These are phyloP conservation scores for Stagonosporopsis tanaceti DNA, from an alignment of 2,329 filamentous ascomycete species.

Conservation along the genomic window DNA sequence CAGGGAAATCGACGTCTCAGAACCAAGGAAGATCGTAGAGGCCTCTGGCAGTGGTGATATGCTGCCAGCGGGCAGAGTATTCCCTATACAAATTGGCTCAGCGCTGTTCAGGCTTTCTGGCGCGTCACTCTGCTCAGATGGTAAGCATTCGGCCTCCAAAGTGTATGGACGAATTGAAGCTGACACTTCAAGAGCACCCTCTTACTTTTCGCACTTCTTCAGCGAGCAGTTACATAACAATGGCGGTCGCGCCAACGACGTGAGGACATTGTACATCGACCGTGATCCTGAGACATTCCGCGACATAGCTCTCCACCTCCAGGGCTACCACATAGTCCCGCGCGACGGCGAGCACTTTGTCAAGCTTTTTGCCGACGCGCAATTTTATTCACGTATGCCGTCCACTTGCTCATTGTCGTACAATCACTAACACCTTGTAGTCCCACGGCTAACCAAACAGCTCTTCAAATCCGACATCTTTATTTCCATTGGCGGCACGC, in stretches of 20 bases:
- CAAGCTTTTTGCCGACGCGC: constrained; percentile 89
- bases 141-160: constrained; percentile 55
- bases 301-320: constrained; percentile 88
- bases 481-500: constrained; percentile 84
- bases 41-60: constrained; percentile 48
- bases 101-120: constrained; percentile 74
- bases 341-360: constrained; percentile 87
- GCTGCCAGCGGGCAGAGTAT: constrained; percentile 74
- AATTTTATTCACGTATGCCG: constrained; percentile 83
- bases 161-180: constrained; percentile 25
- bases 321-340: constrained; percentile 86
- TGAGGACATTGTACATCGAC: constrained; percentile 93
- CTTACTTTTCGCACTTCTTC: constrained; percentile 96
- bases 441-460: constrained; percentile 88
- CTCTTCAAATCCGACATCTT: constrained; percentile 92
- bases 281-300: constrained; percentile 87
- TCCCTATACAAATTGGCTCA: constrained; percentile 74
- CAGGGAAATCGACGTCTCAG: constrained; percentile 45
- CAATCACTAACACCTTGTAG: constrained; percentile 54
- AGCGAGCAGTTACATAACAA: constrained; percentile 76
- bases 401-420: neutral
- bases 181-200: constrained; percentile 77
- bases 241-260: constrained; percentile 63
- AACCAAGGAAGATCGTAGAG: constrained; percentile 40
- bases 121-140: constrained; percentile 75